These are phyloP conservation scores for Microbotryomycetes sp. DNA, from an alignment of 1,284 basidiomycete genomes.

Conservation along the genomic window DNA sequence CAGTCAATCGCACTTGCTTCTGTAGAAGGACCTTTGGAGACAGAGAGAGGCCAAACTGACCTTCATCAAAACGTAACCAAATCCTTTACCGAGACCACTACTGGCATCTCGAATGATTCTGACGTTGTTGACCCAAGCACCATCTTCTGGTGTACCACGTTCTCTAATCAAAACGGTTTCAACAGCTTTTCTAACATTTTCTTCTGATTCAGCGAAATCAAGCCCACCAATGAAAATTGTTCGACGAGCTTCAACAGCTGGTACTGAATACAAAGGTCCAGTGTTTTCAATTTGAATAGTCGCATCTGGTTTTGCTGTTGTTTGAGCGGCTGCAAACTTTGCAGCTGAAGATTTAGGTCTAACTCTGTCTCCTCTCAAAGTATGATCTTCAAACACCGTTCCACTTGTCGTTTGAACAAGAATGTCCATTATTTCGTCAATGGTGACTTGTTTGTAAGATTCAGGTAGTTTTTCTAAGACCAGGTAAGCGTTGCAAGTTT, in stretches of 20 bases:
- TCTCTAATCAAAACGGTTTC: constrained; percentile 71
- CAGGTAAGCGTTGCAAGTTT: constrained; percentile 63
- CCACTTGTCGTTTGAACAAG: constrained; percentile 63
- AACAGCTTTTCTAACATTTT: constrained; percentile 80
- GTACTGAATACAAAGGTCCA: constrained; percentile 19
- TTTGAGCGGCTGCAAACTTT: constrained; percentile 26
- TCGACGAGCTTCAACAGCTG: constrained; percentile 49
- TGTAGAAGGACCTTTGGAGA: no score
- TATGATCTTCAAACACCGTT: constrained; percentile 64
- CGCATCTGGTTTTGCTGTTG: constrained; percentile 26
- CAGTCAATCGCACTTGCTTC: neutral
- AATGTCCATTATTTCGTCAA: constrained; percentile 55
- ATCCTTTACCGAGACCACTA: constrained; percentile 95
- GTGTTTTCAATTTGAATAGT: constrained; percentile 15
- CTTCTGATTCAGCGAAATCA: constrained; percentile 86
- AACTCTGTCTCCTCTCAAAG: constrained; percentile 66
- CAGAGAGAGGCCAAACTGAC: constrained; percentile 49
- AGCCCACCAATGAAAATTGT: constrained; percentile 88
- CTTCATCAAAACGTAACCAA: constrained; percentile 84
- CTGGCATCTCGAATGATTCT: constrained; percentile 84
- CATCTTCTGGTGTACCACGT: constrained; percentile 50
- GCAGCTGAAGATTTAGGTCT: constrained; percentile 43
- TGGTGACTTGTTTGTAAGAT: neutral
- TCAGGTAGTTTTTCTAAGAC: constrained; percentile 53
- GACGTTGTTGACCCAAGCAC: constrained; percentile 71